Conservation (phyloP, 345 rosid genomes). For the Trapa incisa region DNA sequence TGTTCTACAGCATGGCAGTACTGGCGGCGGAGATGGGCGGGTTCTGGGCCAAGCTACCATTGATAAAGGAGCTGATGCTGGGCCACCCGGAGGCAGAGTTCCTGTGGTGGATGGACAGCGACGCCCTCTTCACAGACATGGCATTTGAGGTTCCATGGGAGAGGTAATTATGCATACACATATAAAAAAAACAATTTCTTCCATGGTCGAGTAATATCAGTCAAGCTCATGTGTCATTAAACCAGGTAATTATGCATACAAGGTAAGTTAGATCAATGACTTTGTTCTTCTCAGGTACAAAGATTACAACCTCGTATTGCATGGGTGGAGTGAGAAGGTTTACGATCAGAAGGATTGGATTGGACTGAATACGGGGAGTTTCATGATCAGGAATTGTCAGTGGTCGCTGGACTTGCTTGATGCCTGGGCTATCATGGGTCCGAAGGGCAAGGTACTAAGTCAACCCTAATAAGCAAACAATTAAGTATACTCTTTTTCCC, state of each 20-base stretch:
- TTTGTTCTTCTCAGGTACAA: neutral
- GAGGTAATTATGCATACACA: neutral
- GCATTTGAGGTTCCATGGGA: constrained; percentile 11
- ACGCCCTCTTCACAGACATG: constrained; percentile 6
- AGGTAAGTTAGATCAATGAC: too few species aligned
- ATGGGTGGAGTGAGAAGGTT: constrained; percentile 7
- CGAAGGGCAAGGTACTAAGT: constrained; percentile 37
- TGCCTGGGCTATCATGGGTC: constrained; percentile 45
- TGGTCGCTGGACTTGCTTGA: constrained; percentile 10
- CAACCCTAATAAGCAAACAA: neutral
- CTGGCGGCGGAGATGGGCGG: constrained; percentile 8
- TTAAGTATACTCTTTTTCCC: too few species aligned
- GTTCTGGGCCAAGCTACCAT: constrained; percentile 11
- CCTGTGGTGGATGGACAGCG: constrained; percentile 5
- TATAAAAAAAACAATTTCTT: neutral
- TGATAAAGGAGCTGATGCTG: constrained; percentile 2
- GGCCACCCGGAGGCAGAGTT: constrained; percentile 7
- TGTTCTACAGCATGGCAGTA: constrained; percentile 3
- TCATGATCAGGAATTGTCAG: constrained; percentile 8
- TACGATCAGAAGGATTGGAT: constrained; percentile 11
- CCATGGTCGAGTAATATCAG: neutral
- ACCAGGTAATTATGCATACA: neutral
- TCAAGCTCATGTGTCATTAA: neutral
- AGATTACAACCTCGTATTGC: constrained; percentile 11
- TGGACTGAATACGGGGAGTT: constrained; percentile 6